A percentile compares a stretch with the other conserved stretches of the same genome.
These are phyloP conservation scores for Talaromyces amestolkiae DNA, from an alignment of 2,329 filamentous ascomycete genomes.

Conservation along the genomic window DNA sequence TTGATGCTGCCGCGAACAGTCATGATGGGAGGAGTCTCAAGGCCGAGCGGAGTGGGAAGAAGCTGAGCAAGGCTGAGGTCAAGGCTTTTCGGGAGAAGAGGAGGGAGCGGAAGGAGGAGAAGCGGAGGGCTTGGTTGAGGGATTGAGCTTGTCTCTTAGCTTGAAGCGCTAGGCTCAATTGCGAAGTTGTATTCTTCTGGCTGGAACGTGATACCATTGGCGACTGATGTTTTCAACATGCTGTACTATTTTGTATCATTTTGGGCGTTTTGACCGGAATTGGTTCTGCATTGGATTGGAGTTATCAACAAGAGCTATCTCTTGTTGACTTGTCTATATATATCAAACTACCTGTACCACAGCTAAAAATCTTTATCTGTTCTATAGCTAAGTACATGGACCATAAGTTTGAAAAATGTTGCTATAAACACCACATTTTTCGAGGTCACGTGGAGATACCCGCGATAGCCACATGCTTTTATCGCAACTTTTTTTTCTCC, in stretches of 20 bases:
- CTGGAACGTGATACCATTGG: background rate
- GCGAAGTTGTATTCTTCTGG: background rate
- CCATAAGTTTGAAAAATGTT: background rate
- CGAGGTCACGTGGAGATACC: constrained; percentile 15
- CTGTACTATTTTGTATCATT: constrained; percentile 9
- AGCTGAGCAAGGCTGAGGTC: constrained; percentile 78
- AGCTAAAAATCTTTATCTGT: background rate
- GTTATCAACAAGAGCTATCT: background rate
- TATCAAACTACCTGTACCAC: background rate
- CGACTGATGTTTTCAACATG: background rate
- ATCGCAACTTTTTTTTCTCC: constrained; percentile 2
- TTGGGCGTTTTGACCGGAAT: constrained; percentile 5
- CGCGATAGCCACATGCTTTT: constrained; percentile 16
- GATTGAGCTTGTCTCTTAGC: constrained; percentile 56
- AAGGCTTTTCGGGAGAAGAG: constrained; percentile 91
- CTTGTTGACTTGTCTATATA: background rate
- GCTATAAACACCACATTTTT: background rate
- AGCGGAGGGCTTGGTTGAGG: constrained; percentile 82
- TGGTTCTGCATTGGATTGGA: constrained; percentile 11
- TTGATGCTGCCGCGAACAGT: constrained; percentile 85
- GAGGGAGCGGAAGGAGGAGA: constrained; percentile 87
- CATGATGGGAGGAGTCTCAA: constrained; percentile 89
- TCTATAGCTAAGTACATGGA: no score
- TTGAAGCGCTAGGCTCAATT: background rate
- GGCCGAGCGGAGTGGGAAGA: constrained; percentile 83